A percentile compares a stretch with the other conserved stretches of the same genome.
Conservation (phyloP, 2,329 filamentous ascomycete species). For the Trichoderma koningii region DNA sequence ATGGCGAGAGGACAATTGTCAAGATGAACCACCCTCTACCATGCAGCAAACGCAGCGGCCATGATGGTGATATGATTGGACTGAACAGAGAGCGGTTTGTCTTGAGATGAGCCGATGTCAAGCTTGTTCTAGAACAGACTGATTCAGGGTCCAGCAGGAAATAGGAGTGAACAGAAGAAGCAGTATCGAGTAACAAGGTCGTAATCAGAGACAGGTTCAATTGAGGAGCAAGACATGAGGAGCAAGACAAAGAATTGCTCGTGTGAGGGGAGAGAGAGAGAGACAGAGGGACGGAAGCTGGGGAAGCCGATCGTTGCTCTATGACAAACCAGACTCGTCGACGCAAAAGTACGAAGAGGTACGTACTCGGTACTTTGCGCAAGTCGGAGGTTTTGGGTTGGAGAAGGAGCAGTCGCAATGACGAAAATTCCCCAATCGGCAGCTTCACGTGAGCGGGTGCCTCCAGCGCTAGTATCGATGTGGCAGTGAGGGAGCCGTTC, state of each 20-base stretch:
- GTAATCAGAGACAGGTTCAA: not conserved
- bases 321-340: conserved; percentile 10
- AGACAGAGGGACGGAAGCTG: conserved; percentile 14
- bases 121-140: conserved; percentile 3
- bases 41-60: conserved; percentile 47
- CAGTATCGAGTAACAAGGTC: not conserved
- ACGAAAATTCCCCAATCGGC: conserved; percentile 15
- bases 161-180: not conserved
- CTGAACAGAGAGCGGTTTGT: conserved; percentile 5
- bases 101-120: conserved; percentile 20
- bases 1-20: conserved; percentile 49
- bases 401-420: not conserved
- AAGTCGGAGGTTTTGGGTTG: conserved; percentile 17
- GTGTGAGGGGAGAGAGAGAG: conserved; percentile 17
- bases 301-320: conserved; percentile 6
- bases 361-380: conserved; percentile 7
- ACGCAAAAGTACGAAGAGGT: not conserved
- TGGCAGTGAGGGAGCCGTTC: conserved; percentile 15
- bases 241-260: conserved; percentile 6
- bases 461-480: not conserved
- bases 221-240: conserved; percentile 4
- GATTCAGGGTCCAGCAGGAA: not conserved
- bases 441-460: conserved; percentile 16
- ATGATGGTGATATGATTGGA: conserved; percentile 30
- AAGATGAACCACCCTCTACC: conserved; percentile 56